A percentile compares a stretch with the other conserved stretches of the same genome.
These are phyloP conservation scores for Prunus davidiana DNA, from an alignment of 306 rosid genomes.

Conservation along the genomic window DNA sequence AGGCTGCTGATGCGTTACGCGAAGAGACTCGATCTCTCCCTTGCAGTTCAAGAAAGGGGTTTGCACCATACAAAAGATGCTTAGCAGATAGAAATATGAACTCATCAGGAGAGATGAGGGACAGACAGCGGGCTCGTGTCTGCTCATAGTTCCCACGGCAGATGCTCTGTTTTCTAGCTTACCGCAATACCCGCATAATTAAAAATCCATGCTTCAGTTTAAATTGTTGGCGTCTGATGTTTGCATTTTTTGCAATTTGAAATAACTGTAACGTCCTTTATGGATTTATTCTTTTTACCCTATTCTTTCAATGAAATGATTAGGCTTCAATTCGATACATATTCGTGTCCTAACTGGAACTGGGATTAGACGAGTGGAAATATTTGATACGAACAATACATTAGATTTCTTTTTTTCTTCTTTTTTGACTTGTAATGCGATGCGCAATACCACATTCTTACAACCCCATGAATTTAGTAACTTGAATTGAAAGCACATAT, in stretches of 20 bases:
- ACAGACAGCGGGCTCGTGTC: conserved; percentile 66
- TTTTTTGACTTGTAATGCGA: too few relatives aligned
- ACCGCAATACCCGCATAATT: neutral
- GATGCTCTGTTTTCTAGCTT: neutral
- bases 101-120: conserved; percentile 57
- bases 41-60: conserved; percentile 55
- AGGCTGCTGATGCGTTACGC: conserved; percentile 38
- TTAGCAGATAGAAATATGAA: conserved; percentile 57
- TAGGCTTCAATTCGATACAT: neutral
- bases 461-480: too few relatives aligned
- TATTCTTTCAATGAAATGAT: neutral
- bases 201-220: neutral
- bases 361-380: too few relatives aligned
- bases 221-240: neutral
- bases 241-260: neutral
- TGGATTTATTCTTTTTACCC: neutral
- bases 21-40: conserved; percentile 19
- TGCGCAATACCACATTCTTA: too few relatives aligned
- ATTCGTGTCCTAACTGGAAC: too few relatives aligned
- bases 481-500: too few relatives aligned
- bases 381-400: too few relatives aligned
- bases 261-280: neutral
- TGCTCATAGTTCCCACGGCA: conserved; percentile 43
- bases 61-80: conserved; percentile 83
- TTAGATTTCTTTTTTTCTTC: too few relatives aligned